Percentiles rank a stretch among this genome's conserved stretches.
Conservation (phyloP, 106 monocot species). For the Agapanthus africanus region DNA sequence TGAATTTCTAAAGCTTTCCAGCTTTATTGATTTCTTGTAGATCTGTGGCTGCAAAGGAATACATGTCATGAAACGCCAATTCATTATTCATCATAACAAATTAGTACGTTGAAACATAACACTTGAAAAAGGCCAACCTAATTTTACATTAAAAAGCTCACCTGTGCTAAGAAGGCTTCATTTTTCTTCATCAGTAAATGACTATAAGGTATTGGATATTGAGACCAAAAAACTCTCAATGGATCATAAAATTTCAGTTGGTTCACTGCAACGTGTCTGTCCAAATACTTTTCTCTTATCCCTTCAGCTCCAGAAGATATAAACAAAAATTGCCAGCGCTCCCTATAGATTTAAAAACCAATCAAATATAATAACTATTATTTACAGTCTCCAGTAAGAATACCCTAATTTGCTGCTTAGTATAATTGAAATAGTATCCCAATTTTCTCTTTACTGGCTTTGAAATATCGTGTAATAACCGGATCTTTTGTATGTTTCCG, state of each 20-base stretch:
- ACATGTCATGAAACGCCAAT: background rate
- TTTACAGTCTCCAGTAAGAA: no score
- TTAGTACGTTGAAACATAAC: background rate
- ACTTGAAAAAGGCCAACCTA: background rate
- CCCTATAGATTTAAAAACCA: constrained; percentile 26
- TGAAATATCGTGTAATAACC: no score
- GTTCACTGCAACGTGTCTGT: constrained; percentile 36
- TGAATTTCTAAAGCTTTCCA: background rate
- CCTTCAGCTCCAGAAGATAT: constrained; percentile 22
- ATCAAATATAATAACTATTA: no score
- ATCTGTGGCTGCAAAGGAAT: background rate
- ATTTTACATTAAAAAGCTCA: constrained; percentile 6
- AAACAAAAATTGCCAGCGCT: constrained; percentile 42
- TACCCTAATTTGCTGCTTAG: background rate
- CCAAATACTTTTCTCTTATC: constrained; percentile 39
- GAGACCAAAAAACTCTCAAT: background rate
- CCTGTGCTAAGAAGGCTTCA: constrained; percentile 39
- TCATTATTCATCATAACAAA: background rate
- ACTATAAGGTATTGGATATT: constrained; percentile 18
- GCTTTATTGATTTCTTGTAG: background rate
- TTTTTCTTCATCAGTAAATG: constrained; percentile 47
- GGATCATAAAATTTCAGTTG: constrained; percentile 71
- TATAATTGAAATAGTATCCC: background rate
- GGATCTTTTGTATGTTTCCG: no score
- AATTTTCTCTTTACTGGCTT: background rate